A percentile compares a stretch with the other conserved stretches of the same genome.
These are phyloP conservation scores for Globisporangium camurandrum DNA, from an alignment of 352 stramenopile species.

Conservation along the genomic window DNA sequence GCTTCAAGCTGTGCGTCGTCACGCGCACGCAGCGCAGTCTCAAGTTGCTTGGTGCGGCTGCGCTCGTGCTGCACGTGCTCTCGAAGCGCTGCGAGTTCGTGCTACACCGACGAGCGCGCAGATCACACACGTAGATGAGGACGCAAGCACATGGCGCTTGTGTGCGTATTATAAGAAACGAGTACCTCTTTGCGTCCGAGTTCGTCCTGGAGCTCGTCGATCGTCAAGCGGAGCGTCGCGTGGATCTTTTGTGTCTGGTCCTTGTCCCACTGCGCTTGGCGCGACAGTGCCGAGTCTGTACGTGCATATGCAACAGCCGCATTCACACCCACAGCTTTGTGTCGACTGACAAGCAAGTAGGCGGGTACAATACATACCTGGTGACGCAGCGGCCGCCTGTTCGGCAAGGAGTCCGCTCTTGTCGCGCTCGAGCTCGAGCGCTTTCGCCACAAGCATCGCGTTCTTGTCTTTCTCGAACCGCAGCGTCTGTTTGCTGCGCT, in stretches of 20 bases:
- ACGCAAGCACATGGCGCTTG: too few species aligned
- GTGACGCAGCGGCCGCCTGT: not conserved
- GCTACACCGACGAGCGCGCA: too few species aligned
- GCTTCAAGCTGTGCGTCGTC: conserved; percentile 28
- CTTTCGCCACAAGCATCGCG: conserved; percentile 53
- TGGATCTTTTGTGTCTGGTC: conserved; percentile 71
- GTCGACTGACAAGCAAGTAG: too few species aligned
- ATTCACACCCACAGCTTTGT: too few species aligned
- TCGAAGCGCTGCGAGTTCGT: conserved; percentile 34
- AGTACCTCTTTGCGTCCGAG: conserved; percentile 51
- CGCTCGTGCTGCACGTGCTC: conserved; percentile 51
- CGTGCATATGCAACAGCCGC: not conserved
- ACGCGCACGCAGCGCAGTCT: conserved; percentile 33
- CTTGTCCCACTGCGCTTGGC: conserved; percentile 50
- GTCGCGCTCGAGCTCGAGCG: conserved; percentile 59
- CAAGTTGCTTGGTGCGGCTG: conserved; percentile 42
- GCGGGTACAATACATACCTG: too few species aligned
- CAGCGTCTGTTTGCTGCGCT: conserved; percentile 52
- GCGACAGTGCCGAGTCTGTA: conserved; percentile 7
- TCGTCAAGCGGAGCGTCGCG: conserved; percentile 54
- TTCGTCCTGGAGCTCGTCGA: conserved; percentile 77
- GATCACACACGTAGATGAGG: too few species aligned
- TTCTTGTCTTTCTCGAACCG: conserved; percentile 74
- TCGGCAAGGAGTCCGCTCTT: conserved; percentile 43
- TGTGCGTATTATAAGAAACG: not conserved